Evolutionary conservation across 441 rosid genomes (phyloP).

Genomic region (Croton laevigatus): DNA sequence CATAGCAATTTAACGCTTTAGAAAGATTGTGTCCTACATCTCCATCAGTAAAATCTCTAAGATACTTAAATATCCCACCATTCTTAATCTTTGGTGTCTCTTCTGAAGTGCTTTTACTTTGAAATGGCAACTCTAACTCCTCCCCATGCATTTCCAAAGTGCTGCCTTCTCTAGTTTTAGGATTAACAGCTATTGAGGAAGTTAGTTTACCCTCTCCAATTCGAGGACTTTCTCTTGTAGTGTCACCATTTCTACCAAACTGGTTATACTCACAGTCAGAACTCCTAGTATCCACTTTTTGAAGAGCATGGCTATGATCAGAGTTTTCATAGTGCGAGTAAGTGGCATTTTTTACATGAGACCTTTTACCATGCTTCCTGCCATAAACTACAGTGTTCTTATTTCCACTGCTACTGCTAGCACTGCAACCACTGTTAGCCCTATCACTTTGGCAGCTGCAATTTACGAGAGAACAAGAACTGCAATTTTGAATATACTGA

Average conservation of each 20-base stretch:
- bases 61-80: constrained; percentile 90
- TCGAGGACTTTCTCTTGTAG: constrained; percentile 21
- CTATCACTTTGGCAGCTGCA: constrained; percentile 95
- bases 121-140: constrained; percentile 23
- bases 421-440: constrained; percentile 89
- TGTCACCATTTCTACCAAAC: constrained; percentile 27
- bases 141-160: constrained; percentile 21
- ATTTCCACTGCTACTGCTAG: constrained; percentile 74
- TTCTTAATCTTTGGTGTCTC: constrained; percentile 35
- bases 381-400: constrained; percentile 33
- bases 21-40: constrained; percentile 67
- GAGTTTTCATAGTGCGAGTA: constrained; percentile 30
- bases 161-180: constrained; percentile 16
- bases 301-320: constrained; percentile 32
- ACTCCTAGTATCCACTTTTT: constrained; percentile 26
- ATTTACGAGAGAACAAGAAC: constrained; percentile 77
- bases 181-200: constrained; percentile 19
- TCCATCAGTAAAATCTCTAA: constrained; percentile 39
- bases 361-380: constrained; percentile 63
- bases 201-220: constrained; percentile 10
- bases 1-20: constrained; percentile 66
- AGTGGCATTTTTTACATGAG: constrained; percentile 34
- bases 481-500: constrained; percentile 58
- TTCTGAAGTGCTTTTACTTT: constrained; percentile 31
- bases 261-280: constrained; percentile 17